phyloP scores from a whole-genome alignment of 345 rosid species.

The Sisymbrium altissimum region DNA sequence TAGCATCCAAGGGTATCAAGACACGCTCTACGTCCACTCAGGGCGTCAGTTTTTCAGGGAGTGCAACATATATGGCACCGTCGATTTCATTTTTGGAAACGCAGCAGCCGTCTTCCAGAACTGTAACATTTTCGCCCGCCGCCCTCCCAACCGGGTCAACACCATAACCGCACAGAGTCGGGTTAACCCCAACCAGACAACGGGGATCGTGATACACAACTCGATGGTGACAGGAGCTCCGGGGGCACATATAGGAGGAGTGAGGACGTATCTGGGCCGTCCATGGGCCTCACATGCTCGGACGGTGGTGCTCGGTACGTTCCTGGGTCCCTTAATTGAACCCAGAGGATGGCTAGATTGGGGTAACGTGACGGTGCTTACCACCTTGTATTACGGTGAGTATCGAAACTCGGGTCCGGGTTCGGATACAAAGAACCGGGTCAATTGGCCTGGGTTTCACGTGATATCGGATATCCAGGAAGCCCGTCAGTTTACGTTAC shows the following conservation, averaged over 20 bases:
- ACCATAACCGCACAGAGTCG: conserved; percentile 44
- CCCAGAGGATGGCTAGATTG: conserved; percentile 47
- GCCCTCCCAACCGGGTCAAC: conserved; percentile 34
- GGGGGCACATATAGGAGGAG: conserved; percentile 24
- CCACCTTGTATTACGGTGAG: conserved; percentile 47
- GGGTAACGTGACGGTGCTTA: conserved; percentile 27
- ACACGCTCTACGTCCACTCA: conserved; percentile 53
- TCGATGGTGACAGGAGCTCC: conserved; percentile 37
- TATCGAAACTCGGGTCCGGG: conserved; percentile 44
- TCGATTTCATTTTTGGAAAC: conserved; percentile 52
- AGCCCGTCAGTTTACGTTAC: conserved; percentile 42
- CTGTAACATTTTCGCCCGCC: conserved; percentile 42
- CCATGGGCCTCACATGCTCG: conserved; percentile 48
- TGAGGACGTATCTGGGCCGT: conserved; percentile 45
- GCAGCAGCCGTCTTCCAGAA: conserved; percentile 44
- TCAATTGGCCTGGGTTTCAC: conserved; percentile 44
- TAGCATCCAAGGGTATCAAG: conserved; percentile 54
- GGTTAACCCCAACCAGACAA: conserved; percentile 41
- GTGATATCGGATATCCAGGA: conserved; percentile 34
- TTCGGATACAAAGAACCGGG: conserved; percentile 38
- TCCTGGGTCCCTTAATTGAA: conserved; percentile 37
- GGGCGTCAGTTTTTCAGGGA: conserved; percentile 50
- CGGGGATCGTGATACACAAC: conserved; percentile 47
- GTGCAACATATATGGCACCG: conserved; percentile 50
- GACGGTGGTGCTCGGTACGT: conserved; percentile 38